A percentile compares a stretch with the other conserved stretches of the same genome.
phyloP scores from a whole-genome alignment of 1,284 basidiomycete genomes.

The Cerioporus squamosus region DNA sequence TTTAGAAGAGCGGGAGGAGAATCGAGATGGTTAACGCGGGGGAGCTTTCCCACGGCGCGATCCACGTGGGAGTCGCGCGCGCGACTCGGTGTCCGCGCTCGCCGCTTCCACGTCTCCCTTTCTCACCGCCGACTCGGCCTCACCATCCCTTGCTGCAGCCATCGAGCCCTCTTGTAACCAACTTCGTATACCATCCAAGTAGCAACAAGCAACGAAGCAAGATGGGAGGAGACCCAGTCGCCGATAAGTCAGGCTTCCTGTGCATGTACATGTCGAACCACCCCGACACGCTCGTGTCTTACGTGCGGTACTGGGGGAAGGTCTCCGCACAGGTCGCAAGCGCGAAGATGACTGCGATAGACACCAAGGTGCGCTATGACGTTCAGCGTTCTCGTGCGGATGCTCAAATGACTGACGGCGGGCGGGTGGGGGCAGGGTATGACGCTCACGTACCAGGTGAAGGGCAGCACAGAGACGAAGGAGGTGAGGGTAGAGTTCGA shows the following conservation, averaged over 20 bases:
- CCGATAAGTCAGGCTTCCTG: slow-evolving; percentile 74
- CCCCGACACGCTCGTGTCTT: slow-evolving; percentile 79
- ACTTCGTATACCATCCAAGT: too few species aligned
- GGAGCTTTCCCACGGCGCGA: too few species aligned
- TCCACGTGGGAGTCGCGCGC: too few species aligned
- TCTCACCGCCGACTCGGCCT: too few species aligned
- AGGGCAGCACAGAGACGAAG: slow-evolving; percentile 44
- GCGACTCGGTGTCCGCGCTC: too few species aligned
- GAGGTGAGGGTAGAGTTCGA: slow-evolving; percentile 62
- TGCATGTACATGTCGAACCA: slow-evolving; percentile 84
- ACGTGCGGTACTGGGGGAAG: slow-evolving; percentile 76
- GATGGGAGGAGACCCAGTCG: slow-evolving; percentile 68
- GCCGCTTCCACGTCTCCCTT: too few species aligned
- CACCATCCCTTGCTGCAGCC: too few species aligned
- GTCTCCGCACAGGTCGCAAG: slow-evolving; percentile 54
- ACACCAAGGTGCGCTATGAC: slow-evolving; percentile 52
- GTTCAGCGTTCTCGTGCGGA: too few species aligned
- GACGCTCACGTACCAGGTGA: slow-evolving; percentile 65
- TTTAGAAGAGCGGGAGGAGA: too few species aligned
- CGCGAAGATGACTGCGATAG: slow-evolving; percentile 70
- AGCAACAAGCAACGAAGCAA: too few species aligned
- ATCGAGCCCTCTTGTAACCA: too few species aligned
- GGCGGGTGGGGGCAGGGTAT: slow-evolving; percentile 54
- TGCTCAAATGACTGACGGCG: neutral
- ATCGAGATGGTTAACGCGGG: too few species aligned